Conservation (phyloP, 176 grass and related monocot genomes). For the Metroxylon sagu region DNA sequence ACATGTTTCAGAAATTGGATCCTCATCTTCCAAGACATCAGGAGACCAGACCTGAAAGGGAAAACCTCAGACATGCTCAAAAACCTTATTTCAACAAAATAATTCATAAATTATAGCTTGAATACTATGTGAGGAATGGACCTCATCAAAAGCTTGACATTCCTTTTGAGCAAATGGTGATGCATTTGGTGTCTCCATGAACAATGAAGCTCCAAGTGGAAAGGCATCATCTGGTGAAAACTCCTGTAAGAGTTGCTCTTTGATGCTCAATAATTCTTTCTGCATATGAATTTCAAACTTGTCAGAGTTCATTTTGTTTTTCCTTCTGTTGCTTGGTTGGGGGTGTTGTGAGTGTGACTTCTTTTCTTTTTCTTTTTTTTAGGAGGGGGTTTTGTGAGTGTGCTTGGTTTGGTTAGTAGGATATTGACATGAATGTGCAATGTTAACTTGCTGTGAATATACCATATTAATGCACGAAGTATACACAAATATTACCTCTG, state of each 20-base stretch:
- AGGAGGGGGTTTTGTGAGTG: no score
- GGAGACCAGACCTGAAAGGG: slow-evolving; percentile 18
- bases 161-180: slow-evolving; percentile 50
- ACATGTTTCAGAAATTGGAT: slow-evolving; percentile 52
- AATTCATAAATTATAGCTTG: neutral
- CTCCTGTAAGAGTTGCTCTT: slow-evolving; percentile 72
- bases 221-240: slow-evolving; percentile 87
- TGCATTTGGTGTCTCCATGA: slow-evolving; percentile 62
- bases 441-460: no score
- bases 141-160: slow-evolving; percentile 62
- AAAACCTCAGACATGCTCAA: neutral
- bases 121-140: slow-evolving; percentile 20
- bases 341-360: no score
- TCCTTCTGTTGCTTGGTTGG: no score
- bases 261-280: slow-evolving; percentile 44
- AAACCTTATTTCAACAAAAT: neutral
- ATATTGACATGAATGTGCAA: no score
- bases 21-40: slow-evolving; percentile 62
- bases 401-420: no score
- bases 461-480: no score
- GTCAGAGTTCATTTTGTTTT: no score
- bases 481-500: slow-evolving; percentile 38
- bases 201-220: slow-evolving; percentile 59
- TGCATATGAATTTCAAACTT: slow-evolving; percentile 20
- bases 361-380: no score